Conservation (phyloP, 768 basidiomycete genomes). For the Hemileccinum rubropunctum region DNA sequence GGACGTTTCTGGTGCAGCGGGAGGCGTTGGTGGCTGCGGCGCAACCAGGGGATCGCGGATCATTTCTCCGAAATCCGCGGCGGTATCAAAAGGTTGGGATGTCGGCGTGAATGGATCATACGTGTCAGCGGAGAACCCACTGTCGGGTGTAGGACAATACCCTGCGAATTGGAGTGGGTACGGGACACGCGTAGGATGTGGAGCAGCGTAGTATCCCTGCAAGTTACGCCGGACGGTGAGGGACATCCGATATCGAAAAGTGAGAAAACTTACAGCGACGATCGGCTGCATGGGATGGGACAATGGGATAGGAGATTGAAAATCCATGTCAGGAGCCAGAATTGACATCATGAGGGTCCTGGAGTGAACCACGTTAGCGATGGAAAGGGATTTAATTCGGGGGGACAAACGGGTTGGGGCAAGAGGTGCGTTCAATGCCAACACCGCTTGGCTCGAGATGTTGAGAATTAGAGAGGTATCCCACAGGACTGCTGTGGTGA, state of each 20-base stretch:
- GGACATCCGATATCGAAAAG: neutral
- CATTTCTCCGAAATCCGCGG: neutral
- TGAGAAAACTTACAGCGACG: constrained; percentile 7
- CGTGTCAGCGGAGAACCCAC: neutral
- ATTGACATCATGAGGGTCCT: constrained; percentile 6
- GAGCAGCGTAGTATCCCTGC: constrained; percentile 9
- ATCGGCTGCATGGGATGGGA: neutral
- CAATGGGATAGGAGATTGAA: too few relatives aligned
- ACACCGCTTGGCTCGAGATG: neutral
- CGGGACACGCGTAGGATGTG: neutral
- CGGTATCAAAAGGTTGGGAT: neutral
- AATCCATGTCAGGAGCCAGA: neutral
- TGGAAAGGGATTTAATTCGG: neutral
- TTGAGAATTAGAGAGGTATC: neutral
- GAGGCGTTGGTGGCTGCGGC: constrained; percentile 16
- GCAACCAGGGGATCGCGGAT: neutral
- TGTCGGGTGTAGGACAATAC: neutral
- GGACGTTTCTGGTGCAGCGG: constrained; percentile 7
- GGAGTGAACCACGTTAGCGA: constrained; percentile 2
- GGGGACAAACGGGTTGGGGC: constrained; percentile 9
- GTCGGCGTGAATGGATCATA: neutral
- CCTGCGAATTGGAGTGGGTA: neutral
- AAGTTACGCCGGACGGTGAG: neutral
- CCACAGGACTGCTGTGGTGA: constrained; percentile 8
- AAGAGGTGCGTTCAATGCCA: neutral